Conservation (phyloP, 2,329 filamentous ascomycete genomes). For the Monilinia vaccinii-corymbosi region DNA sequence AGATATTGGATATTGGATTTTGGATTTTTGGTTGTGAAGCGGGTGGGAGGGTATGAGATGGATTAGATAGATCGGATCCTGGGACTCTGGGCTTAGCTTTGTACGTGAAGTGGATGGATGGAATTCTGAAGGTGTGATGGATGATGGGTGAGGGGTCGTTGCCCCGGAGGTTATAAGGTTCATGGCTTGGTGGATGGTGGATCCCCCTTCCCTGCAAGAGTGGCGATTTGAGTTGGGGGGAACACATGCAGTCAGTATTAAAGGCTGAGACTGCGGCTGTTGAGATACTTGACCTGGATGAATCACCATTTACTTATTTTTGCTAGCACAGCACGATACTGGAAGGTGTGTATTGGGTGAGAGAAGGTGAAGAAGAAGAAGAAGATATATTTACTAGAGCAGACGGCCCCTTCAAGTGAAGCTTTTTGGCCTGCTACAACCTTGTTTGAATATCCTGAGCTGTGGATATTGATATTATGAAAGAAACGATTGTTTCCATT, state of each 20-base stretch:
- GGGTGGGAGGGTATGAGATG: too few species aligned
- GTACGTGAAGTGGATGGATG: too few species aligned
- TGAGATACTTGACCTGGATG: background rate
- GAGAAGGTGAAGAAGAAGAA: too few species aligned
- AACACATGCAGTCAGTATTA: background rate
- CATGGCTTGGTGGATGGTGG: too few species aligned
- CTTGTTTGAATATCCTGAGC: slow-evolving; percentile 12
- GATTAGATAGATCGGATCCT: too few species aligned
- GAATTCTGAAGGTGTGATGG: slow-evolving; percentile 16
- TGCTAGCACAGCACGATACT: background rate
- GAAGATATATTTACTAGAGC: background rate
- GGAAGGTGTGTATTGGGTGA: background rate
- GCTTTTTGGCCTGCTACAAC: slow-evolving; percentile 12
- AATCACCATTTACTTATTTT: background rate
- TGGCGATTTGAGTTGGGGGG: background rate
- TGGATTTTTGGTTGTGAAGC: too few species aligned
- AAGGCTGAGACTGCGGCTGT: background rate
- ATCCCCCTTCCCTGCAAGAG: slow-evolving; percentile 9
- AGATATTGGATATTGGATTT: too few species aligned
- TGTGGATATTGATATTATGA: slow-evolving; percentile 13
- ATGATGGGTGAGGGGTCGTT: too few species aligned
- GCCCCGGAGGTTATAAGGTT: slow-evolving; percentile 12
- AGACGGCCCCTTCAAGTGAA: background rate
- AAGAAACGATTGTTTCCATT: slow-evolving; percentile 15
- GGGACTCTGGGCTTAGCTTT: too few species aligned